phyloP scores from a whole-genome alignment of 2,329 filamentous ascomycete species.

The Neopestalotiopsis sp. region DNA sequence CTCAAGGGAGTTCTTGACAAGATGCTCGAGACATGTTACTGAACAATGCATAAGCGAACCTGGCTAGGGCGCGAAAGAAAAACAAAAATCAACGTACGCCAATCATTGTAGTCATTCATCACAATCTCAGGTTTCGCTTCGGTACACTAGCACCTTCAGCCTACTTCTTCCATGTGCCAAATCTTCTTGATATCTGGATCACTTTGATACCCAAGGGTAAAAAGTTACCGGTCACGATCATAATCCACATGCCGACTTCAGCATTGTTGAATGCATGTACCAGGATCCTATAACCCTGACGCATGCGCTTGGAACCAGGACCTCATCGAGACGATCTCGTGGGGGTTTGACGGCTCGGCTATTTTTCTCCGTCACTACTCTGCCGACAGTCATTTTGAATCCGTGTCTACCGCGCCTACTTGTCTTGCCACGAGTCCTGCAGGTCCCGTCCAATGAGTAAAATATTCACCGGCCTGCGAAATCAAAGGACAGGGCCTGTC shows the following conservation, averaged over 20 bases:
- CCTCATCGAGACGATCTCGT: not conserved
- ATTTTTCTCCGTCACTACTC: not conserved
- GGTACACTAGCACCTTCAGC: not conserved
- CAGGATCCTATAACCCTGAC: not conserved
- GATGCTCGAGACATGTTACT: slow-evolving; percentile 88
- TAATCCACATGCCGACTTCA: not conserved
- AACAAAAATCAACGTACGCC: not conserved
- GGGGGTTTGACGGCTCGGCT: not conserved
- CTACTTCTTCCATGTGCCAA: not conserved
- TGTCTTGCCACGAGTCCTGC: not conserved
- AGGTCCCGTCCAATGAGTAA: not conserved
- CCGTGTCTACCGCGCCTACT: not conserved
- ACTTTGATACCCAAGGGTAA: not conserved
- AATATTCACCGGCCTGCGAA: not conserved
- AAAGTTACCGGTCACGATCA: not conserved
- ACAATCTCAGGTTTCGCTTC: not conserved
- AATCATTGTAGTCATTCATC: not conserved
- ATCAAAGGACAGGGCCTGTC: not conserved
- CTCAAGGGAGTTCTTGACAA: slow-evolving; percentile 87
- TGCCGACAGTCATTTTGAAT: not conserved
- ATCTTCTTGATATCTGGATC: not conserved
- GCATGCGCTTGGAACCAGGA: not conserved
- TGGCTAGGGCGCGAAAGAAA: not conserved
- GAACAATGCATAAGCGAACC: slow-evolving; percentile 24
- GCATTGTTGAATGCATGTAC: slow-evolving; percentile 6